A percentile compares a stretch with the other conserved stretches of the same genome.
Evolutionary conservation across 805 yeast genomes (phyloP).

Genomic region (Candida xiaguanensis): DNA sequence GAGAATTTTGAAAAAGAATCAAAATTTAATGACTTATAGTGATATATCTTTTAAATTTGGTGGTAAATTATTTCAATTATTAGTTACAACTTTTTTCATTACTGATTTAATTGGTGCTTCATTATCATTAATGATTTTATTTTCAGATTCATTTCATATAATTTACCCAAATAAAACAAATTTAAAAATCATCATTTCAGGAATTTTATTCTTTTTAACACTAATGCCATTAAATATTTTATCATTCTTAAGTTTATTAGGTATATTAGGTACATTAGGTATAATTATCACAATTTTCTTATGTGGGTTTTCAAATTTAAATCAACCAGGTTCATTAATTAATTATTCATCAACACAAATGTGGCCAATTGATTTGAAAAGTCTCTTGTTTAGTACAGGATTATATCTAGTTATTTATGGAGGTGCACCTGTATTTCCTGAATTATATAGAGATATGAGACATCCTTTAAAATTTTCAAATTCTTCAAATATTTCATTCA

Average conservation of each 20-base stretch:
- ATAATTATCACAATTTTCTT: constrained; percentile 45
- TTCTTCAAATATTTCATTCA: constrained; percentile 54
- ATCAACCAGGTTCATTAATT: constrained; percentile 54
- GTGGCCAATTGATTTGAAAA: constrained; percentile 29
- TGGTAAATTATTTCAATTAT: constrained; percentile 41
- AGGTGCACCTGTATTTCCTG: constrained; percentile 80
- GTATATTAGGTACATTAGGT: constrained; percentile 52
- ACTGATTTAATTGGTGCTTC: constrained; percentile 62
- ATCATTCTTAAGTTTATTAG: constrained; percentile 52
- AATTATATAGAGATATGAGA: constrained; percentile 67
- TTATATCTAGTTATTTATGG: constrained; percentile 79
- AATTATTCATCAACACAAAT: constrained; percentile 39
- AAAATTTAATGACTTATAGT: constrained; percentile 49
- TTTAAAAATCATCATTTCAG: constrained; percentile 42
- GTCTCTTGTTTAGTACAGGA: constrained; percentile 54
- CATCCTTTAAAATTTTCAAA: constrained; percentile 56
- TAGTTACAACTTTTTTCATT: constrained; percentile 48
- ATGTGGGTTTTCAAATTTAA: constrained; percentile 40
- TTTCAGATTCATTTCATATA: constrained; percentile 55
- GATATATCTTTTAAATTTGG: constrained; percentile 52
- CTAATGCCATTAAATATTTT: constrained; percentile 55
- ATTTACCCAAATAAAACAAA: constrained; percentile 35
- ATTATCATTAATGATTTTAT: constrained; percentile 52
- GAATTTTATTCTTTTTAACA: constrained; percentile 41
- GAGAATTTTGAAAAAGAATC: constrained; percentile 37